Evolutionary conservation across 2,329 filamentous ascomycete species (phyloP), one percentile per base, ranked within the genome.

Genomic region (Akanthomyces muscarius): DNA sequence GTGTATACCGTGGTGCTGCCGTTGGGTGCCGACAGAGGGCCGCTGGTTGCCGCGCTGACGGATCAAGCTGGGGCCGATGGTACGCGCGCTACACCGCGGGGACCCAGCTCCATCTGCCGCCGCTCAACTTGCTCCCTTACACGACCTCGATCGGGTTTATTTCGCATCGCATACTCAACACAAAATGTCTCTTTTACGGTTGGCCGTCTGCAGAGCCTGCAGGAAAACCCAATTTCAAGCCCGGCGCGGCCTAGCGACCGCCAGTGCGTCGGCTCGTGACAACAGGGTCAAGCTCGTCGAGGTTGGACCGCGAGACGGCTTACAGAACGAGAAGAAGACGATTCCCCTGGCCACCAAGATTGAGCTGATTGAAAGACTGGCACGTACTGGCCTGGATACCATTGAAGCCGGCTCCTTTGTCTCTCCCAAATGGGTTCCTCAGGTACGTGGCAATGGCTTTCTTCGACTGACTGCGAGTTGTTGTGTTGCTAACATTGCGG

Each of bases 351-450:
- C 82, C 7, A 92, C 87, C 2, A 96, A 96, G 75, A 83, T 94
- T 62, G 86, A 92, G 68, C 76, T 96, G 60, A 89, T 96, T 45
- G 82, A 88, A 68, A 80, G 85, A 65, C 78, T 96, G 65, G 85
- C 87, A 41, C 77, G 78, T 66, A 89, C 90, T 0, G 91, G 91
- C 0, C 73, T 95, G 48, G 78, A 79, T 6, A 87, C 87, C 3
- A 94, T 96, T 65, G 91, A 96, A 74, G 87, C 89, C 21, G 92
- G 91, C 0, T 90, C 89, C 1, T 92, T 96, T 71, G 91, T 96
- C 11, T 85, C 89, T 53, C 90, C 91, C 1, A 92, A 90, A 84
- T 93, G 89, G 85, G 88, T 93, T 56, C 91, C 92, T 4, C 92
- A 95, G 81, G 86, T 91, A 69, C n/a, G 38, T 48, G 16, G n/a